These are phyloP conservation scores for Dioscorea zingiberensis DNA, from an alignment of 106 monocot genomes.

Conservation along the genomic window DNA sequence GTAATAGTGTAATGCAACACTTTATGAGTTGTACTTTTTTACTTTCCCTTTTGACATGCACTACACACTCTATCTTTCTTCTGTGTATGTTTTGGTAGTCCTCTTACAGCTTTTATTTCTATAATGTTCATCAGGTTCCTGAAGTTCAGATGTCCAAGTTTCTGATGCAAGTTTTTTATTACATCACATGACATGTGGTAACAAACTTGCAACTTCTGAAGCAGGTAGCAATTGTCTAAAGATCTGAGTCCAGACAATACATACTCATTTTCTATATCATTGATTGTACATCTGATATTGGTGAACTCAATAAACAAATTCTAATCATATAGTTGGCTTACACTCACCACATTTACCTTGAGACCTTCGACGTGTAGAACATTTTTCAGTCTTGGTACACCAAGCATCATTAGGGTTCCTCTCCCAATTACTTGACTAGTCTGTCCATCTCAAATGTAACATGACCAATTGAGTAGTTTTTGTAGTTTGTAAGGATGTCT, in stretches of 20 bases:
- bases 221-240: too few relatives aligned
- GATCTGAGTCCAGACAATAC: not conserved
- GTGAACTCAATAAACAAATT: too few relatives aligned
- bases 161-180: not conserved
- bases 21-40: not conserved
- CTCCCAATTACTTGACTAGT: too few relatives aligned
- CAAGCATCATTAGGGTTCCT: too few relatives aligned
- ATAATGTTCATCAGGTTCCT: not conserved
- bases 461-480: too few relatives aligned
- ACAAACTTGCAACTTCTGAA: not conserved
- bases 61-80: not conserved
- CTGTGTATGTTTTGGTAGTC: not conserved
- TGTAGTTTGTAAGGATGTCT: too few relatives aligned
- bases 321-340: too few relatives aligned
- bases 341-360: too few relatives aligned
- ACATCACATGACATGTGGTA: not conserved
- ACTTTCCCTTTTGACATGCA: not conserved
- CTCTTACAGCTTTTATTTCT: not conserved
- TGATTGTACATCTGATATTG: too few relatives aligned
- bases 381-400: too few relatives aligned
- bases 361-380: too few relatives aligned
- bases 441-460: too few relatives aligned
- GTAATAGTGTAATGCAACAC: not conserved
- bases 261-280: not conserved
- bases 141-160: not conserved